Base-by-base conservation (phyloP, 2,329 filamentous ascomycete species). In the Aspergillus hortae region DNA sequence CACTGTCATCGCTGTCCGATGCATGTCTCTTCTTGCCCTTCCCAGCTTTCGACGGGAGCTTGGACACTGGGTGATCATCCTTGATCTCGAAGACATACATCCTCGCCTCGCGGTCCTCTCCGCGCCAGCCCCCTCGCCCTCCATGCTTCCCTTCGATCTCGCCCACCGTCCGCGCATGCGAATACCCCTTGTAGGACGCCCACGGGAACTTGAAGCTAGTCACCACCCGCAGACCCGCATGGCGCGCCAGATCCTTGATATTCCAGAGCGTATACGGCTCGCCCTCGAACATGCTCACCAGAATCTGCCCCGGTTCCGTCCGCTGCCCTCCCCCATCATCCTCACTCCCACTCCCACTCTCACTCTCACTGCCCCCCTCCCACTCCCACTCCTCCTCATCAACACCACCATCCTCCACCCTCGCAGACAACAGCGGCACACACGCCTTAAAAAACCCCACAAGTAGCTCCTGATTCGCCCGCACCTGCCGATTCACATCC, bases 211-310 rank as follows among this genome's bases (percentile, higher is more conserved):
- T 70, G 55, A 78, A 78, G 60, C 73, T 77, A 38, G 74, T 75
- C 12, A 75, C 69, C 51, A 78, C 71, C 54, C 66, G 63, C 56
- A 77, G 50, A n/a, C 75, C 73, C 40, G 70, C 69, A 64, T 96
- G 90, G 6, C 92, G 81, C 2, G 83, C 94, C 25, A 99, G 77
- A 74, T 96, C 92, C 33, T 86, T 83, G 23, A 97, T 81, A 74
- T 97, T 96, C 94, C 94, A 99, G 1, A 96, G 80, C 2, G 90
- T 92, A 69, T 99, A 99, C 0, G 94, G 94, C 70, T 95, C 88
- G 53, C 88, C 89, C 70, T 96, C 92, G 69, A 99, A 99, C 9
- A 97, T 75, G 0, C 91, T 95, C 19, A 97, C 85, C 48, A 96
- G 73, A 49, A 96, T 85, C 61, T 81, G 72, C 4, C 76, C 76